These are phyloP conservation scores for Leccinum subrobustum DNA, from an alignment of 1,284 basidiomycete species.

Conservation along the genomic window DNA sequence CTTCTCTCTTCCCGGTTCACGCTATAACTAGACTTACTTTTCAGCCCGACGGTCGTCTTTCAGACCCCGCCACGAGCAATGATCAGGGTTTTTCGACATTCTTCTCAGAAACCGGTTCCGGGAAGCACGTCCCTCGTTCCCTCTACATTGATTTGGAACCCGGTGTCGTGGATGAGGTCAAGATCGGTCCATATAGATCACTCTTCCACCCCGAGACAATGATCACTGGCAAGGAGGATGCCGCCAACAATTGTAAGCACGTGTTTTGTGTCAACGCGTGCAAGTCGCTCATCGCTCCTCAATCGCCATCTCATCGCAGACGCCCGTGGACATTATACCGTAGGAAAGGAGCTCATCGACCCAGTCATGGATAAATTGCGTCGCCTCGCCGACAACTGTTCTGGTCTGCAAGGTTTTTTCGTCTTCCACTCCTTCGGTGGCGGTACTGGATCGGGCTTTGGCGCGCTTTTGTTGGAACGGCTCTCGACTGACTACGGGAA, in stretches of 20 bases:
- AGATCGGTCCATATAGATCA: conserved; percentile 89
- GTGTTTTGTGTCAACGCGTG: conserved; percentile 13
- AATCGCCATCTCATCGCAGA: conserved; percentile 49
- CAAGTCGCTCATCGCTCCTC: conserved; percentile 13
- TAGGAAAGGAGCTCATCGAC: conserved; percentile 94
- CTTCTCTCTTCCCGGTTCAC: background rate
- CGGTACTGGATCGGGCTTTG: conserved; percentile 99
- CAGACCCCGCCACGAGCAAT: conserved; percentile 67
- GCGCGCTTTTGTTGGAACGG: conserved; percentile 94
- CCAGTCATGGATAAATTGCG: conserved; percentile 95
- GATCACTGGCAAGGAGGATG: conserved; percentile 99
- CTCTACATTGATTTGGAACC: conserved; percentile 98
- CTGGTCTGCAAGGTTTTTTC: conserved; percentile 98
- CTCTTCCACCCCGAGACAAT: conserved; percentile 99
- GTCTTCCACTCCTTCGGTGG: conserved; percentile 99
- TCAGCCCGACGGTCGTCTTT: conserved; percentile 89
- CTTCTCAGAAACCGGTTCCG: conserved; percentile 88
- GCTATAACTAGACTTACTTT: conserved; percentile 1
- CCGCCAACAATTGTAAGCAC: conserved; percentile 93
- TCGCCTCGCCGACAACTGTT: conserved; percentile 96
- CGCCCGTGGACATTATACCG: conserved; percentile 97
- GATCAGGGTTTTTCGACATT: conserved; percentile 97
- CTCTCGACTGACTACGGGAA: conserved; percentile 98
- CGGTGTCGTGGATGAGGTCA: conserved; percentile 95
- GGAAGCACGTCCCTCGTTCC: conserved; percentile 97